A percentile compares a stretch with the other conserved stretches of the same genome.
These are phyloP conservation scores for Mycena pura DNA, from an alignment of 768 basidiomycete genomes.

Conservation along the genomic window DNA sequence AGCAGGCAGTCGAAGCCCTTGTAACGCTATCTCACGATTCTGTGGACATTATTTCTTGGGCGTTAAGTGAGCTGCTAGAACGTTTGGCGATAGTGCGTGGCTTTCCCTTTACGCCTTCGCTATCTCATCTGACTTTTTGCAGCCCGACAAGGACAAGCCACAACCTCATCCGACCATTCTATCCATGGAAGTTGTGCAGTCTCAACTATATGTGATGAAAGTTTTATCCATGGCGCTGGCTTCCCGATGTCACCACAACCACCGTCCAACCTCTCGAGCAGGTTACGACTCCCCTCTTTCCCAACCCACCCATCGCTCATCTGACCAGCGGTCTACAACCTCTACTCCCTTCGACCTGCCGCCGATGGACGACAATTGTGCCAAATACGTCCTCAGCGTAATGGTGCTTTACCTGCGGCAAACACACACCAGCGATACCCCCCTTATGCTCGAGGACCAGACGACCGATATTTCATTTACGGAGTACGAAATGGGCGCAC, in stretches of 20 bases:
- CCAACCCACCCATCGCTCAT: constrained; percentile 45
- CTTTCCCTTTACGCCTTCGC: not conserved
- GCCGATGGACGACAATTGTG: constrained; percentile 82
- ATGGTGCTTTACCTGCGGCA: constrained; percentile 85
- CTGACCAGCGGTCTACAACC: constrained; percentile 49
- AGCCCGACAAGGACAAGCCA: constrained; percentile 39
- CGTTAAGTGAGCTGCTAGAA: constrained; percentile 79
- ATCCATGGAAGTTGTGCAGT: constrained; percentile 79
- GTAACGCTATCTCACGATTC: constrained; percentile 81
- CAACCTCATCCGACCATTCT: constrained; percentile 59
- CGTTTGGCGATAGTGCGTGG: constrained; percentile 71
- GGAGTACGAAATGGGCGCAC: constrained; percentile 76
- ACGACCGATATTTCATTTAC: constrained; percentile 69
- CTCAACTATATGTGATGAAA: constrained; percentile 86
- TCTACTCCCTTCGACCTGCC: constrained; percentile 67
- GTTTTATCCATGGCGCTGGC: constrained; percentile 80
- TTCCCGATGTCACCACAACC: constrained; percentile 70
- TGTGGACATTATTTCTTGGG: constrained; percentile 80
- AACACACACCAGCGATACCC: constrained; percentile 61
- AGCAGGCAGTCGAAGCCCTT: constrained; percentile 78
- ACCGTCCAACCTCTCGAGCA: constrained; percentile 50
- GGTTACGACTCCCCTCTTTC: constrained; percentile 51
- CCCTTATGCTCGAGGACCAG: constrained; percentile 65
- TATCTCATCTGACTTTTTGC: constrained; percentile 21
- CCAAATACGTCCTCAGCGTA: constrained; percentile 80